Percentiles rank a stretch among this genome's conserved stretches.
Evolutionary conservation across 257 asterid genomes (phyloP).

Genomic region (Plantago major): DNA sequence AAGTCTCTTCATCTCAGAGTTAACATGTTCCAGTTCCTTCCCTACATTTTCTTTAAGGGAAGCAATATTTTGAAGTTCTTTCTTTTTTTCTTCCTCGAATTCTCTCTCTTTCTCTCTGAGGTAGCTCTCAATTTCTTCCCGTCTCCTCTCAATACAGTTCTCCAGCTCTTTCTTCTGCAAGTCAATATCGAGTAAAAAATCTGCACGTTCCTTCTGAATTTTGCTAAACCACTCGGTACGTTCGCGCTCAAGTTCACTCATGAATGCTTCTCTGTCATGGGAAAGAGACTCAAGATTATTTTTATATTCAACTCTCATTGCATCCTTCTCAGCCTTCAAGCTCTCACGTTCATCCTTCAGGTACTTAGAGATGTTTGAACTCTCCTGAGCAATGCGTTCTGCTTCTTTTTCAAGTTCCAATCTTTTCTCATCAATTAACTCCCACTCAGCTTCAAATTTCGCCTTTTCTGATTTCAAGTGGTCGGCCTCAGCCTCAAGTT

Average conservation of each 20-base stretch:
- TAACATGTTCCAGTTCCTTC: conserved; percentile 74
- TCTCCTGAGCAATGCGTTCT: conserved; percentile 74
- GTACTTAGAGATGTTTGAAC: conserved; percentile 50
- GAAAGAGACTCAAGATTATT: conserved; percentile 69
- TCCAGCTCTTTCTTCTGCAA: conserved; percentile 76
- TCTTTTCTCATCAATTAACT: conserved; percentile 83
- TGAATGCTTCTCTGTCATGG: conserved; percentile 69
- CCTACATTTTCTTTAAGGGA: conserved; percentile 53
- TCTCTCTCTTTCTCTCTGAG: conserved; percentile 62
- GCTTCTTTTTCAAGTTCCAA: conserved; percentile 71
- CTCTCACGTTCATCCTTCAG: conserved; percentile 73
- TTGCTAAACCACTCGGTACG: conserved; percentile 71
- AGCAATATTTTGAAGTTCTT: conserved; percentile 54
- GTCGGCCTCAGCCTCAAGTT: conserved; percentile 74
- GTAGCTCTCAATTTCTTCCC: conserved; percentile 77
- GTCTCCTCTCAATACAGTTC: conserved; percentile 56
- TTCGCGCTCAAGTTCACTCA: conserved; percentile 63
- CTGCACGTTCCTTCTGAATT: conserved; percentile 75
- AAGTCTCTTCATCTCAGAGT: conserved; percentile 67
- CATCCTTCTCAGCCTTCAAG: conserved; percentile 67
- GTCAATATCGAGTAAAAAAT: conserved; percentile 63
- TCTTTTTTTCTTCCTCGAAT: conserved; percentile 68
- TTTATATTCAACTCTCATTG: conserved; percentile 60
- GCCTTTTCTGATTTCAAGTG: conserved; percentile 72
- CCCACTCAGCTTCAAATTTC: conserved; percentile 94